These are phyloP conservation scores for Nitzschia sp. DNA, from an alignment of 108 stramenopile genomes.

Conservation along the genomic window DNA sequence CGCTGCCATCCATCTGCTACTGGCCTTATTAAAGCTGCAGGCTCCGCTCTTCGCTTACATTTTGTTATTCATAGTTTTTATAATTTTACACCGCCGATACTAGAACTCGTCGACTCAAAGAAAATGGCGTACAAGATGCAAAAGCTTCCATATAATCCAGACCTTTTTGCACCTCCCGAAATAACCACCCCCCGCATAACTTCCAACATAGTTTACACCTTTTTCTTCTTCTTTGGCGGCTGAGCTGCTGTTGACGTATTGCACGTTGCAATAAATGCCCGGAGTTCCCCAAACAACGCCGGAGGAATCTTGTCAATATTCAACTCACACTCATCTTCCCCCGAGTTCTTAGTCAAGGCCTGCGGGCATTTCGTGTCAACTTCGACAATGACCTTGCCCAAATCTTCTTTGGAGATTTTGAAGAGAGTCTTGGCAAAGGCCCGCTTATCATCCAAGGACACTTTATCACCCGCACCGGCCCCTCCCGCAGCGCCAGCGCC, in stretches of 20 bases:
- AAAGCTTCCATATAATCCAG: no score
- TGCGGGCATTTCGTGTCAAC: conserved; percentile 89
- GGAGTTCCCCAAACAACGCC: conserved; percentile 76
- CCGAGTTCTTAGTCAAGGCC: conserved; percentile 80
- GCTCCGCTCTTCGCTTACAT: no score
- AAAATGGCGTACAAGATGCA: no score
- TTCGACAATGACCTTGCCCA: conserved; percentile 87
- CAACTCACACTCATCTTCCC: conserved; percentile 92
- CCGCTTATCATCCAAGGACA: conserved; percentile 78
- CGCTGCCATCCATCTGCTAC: no score
- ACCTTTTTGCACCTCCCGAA: no score
- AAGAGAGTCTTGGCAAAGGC: conserved; percentile 85
- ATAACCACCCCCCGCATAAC: no score
- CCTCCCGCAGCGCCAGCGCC: conserved; percentile 2
- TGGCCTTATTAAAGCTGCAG: no score
- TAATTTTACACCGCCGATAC: no score
- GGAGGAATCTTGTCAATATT: conserved; percentile 92
- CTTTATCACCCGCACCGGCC: conserved; percentile 3
- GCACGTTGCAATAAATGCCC: conserved; percentile 28
- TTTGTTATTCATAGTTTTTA: no score
- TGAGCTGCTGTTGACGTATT: neutral
- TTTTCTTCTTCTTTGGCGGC: conserved; percentile 52
- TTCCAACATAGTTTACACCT: no score
- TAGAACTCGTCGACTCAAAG: no score
- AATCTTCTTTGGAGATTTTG: conserved; percentile 87